Evolutionary conservation across 805 yeast species (phyloP).

Genomic region (Suhomyces pyralidae): DNA sequence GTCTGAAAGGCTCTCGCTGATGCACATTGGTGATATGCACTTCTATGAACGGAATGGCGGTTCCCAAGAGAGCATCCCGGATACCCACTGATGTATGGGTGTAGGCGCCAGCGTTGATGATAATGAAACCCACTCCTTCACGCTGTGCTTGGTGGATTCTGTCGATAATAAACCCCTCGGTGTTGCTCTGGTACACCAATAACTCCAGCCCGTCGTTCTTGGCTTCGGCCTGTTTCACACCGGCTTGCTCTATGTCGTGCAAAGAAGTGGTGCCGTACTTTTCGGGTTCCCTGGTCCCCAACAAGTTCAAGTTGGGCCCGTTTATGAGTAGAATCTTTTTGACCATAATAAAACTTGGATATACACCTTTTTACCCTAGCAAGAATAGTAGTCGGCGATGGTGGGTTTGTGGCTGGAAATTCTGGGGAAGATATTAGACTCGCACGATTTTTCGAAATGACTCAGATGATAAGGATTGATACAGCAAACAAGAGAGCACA

Average conservation of each 20-base stretch:
- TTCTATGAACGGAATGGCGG: slow-evolving; percentile 48
- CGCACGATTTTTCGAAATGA: not conserved
- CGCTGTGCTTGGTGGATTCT: slow-evolving; percentile 45
- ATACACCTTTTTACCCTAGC: too few species aligned
- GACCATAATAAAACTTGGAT: slow-evolving; percentile 21
- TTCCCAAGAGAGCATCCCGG: slow-evolving; percentile 48
- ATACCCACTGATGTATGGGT: slow-evolving; percentile 52
- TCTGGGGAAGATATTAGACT: not conserved
- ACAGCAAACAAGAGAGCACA: too few species aligned
- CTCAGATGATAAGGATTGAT: too few species aligned
- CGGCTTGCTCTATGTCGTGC: slow-evolving; percentile 41
- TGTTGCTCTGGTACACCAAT: slow-evolving; percentile 39
- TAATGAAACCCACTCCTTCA: slow-evolving; percentile 43
- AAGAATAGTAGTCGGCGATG: not conserved
- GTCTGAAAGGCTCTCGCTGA: slow-evolving; percentile 50
- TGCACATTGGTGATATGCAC: slow-evolving; percentile 52
- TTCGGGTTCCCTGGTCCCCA: slow-evolving; percentile 49
- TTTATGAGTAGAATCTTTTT: slow-evolving; percentile 44
- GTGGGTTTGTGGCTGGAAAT: not conserved
- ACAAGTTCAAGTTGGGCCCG: slow-evolving; percentile 50
- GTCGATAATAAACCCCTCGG: slow-evolving; percentile 47
- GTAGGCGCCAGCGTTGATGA: slow-evolving; percentile 52
- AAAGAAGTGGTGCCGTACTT: slow-evolving; percentile 49
- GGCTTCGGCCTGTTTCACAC: slow-evolving; percentile 28
- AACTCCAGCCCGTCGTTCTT: slow-evolving; percentile 31